These are phyloP conservation scores for Zygotorulaspora chibaensis DNA, from an alignment of 805 yeast genomes.

Conservation along the genomic window DNA sequence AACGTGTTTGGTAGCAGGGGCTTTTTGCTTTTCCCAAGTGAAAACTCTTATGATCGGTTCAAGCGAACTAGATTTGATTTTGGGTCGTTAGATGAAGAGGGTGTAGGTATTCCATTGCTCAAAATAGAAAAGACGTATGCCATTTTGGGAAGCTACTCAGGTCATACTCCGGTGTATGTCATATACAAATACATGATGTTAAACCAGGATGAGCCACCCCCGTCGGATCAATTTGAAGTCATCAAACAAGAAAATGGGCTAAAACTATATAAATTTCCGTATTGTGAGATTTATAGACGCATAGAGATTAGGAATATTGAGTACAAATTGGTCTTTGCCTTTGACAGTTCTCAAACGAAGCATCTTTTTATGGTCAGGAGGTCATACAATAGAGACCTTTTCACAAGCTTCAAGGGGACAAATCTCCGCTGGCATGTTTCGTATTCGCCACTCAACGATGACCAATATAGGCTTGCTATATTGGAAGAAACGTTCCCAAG, in stretches of 20 bases:
- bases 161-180: slow-evolving; percentile 6
- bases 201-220: slow-evolving; percentile 11
- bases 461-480: slow-evolving; percentile 13
- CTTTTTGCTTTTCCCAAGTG: slow-evolving; percentile 16
- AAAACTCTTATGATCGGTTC: slow-evolving; percentile 16
- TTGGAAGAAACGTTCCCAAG: slow-evolving; percentile 6
- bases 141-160: slow-evolving; percentile 1
- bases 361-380: slow-evolving; percentile 5
- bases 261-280: slow-evolving; percentile 12
- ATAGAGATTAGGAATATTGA: not conserved
- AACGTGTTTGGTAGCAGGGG: slow-evolving; percentile 8
- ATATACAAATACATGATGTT: slow-evolving; percentile 12
- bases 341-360: not conserved
- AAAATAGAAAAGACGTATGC: slow-evolving; percentile 4
- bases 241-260: slow-evolving; percentile 4
- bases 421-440: slow-evolving; percentile 16
- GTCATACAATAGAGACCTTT: slow-evolving; percentile 10
- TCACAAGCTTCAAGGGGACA: slow-evolving; percentile 7
- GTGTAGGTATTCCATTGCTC: slow-evolving; percentile 19
- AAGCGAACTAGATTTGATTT: slow-evolving; percentile 6
- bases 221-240: slow-evolving; percentile 8
- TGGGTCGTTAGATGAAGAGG: slow-evolving; percentile 11
- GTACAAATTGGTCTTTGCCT: slow-evolving; percentile 7
- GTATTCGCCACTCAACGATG: slow-evolving; percentile 3
- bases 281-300: slow-evolving; percentile 11